These are phyloP conservation scores for Leccinum pallidistipes DNA, from an alignment of 1,284 basidiomycete species.

Conservation along the genomic window DNA sequence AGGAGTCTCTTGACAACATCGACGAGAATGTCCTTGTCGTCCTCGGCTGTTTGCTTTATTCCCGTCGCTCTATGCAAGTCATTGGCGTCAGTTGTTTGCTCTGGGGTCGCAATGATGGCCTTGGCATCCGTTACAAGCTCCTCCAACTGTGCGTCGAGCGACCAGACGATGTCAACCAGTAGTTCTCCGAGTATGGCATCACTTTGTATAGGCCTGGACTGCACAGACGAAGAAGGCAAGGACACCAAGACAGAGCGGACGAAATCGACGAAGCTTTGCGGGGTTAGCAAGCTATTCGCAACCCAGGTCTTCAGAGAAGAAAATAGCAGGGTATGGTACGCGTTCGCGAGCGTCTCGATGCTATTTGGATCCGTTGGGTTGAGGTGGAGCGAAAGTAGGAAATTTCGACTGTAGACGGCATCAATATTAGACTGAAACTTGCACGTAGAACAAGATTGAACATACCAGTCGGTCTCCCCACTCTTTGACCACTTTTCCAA, in stretches of 20 bases:
- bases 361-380: conserved; percentile 52
- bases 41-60: conserved; percentile 52
- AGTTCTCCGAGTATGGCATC: conserved; percentile 58
- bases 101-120: conserved; percentile 15
- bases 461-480: conserved; percentile 63
- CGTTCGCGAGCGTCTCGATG: conserved; percentile 56
- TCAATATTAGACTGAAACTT: conserved; percentile 14
- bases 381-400: conserved; percentile 55
- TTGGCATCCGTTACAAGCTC: conserved; percentile 62
- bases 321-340: conserved; percentile 63
- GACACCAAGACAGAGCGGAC: conserved; percentile 57
- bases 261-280: conserved; percentile 56
- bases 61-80: conserved; percentile 37
- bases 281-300: conserved; percentile 44
- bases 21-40: conserved; percentile 62
- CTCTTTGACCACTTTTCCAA: conserved; percentile 53
- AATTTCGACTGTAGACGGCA: conserved; percentile 48
- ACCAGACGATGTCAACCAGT: conserved; percentile 78
- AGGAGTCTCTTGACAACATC: conserved; percentile 60
- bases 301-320: conserved; percentile 60
- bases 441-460: conserved; percentile 14
- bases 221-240: conserved; percentile 62
- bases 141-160: conserved; percentile 72
- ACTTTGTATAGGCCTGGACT: conserved; percentile 39
- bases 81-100: conserved; percentile 17